A percentile compares a stretch with the other conserved stretches of the same genome.
These are phyloP conservation scores for Phytophthora melonis DNA, from an alignment of 352 stramenopile species.

Conservation along the genomic window DNA sequence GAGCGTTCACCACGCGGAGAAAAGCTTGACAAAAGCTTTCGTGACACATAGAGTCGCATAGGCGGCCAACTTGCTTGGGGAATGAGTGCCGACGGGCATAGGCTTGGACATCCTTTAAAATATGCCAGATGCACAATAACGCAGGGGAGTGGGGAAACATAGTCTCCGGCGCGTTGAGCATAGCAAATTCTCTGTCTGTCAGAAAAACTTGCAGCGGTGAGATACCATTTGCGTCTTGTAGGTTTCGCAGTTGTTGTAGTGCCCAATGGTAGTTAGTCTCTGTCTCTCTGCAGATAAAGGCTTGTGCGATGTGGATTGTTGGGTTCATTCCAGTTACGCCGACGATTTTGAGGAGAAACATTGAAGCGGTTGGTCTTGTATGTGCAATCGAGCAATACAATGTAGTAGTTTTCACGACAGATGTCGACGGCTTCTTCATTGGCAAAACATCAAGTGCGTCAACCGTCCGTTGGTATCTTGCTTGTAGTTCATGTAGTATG, in stretches of 20 bases:
- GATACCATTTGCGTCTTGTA: not conserved
- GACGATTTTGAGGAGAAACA: not conserved
- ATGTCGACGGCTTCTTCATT: no score
- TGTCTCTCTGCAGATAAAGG: not conserved
- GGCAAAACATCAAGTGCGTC: no score
- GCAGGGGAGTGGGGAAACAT: not conserved
- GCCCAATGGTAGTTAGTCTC: not conserved
- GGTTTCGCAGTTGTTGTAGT: not conserved
- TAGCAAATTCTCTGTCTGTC: not conserved
- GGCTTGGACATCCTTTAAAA: not conserved
- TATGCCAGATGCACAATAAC: not conserved
- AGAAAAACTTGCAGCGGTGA: not conserved
- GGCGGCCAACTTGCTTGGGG: not conserved
- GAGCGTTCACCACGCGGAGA: no score
- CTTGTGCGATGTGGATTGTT: not conserved
- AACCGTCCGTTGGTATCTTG: no score
- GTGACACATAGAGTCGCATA: not conserved
- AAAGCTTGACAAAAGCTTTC: not conserved
- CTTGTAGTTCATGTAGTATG: no score
- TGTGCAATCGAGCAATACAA: not conserved
- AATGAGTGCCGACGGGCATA: not conserved
- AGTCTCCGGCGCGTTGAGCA: not conserved
- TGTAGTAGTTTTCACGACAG: not conserved
- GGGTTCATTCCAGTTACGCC: not conserved
- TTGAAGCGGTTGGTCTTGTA: not conserved